phyloP scores from a whole-genome alignment of 768 basidiomycete species.

The Russula brevipes region DNA sequence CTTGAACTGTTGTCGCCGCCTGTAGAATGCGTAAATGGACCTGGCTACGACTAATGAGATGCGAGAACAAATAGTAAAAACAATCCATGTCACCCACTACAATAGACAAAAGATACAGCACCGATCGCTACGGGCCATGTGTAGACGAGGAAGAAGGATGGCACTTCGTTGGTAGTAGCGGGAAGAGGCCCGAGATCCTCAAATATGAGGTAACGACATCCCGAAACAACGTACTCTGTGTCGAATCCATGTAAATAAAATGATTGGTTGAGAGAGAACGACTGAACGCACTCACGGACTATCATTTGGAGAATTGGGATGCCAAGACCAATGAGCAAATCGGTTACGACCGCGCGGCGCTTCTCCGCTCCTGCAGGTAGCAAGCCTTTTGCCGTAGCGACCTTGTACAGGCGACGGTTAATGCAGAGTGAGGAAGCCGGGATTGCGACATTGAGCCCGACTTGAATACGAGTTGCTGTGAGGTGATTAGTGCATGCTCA shows the following conservation, averaged over 20 bases:
- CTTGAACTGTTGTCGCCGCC: slow-evolving; percentile 29
- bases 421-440: slow-evolving; percentile 42
- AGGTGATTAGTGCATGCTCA: not conserved
- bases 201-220: not conserved
- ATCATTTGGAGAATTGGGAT: slow-evolving; percentile 13
- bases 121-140: slow-evolving; percentile 27
- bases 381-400: slow-evolving; percentile 35
- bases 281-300: not conserved
- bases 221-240: not conserved
- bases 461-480: slow-evolving; percentile 38
- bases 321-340: slow-evolving; percentile 30
- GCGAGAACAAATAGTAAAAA: not conserved
- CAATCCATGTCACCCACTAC: slow-evolving; percentile 30
- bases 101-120: slow-evolving; percentile 34
- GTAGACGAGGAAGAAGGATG: slow-evolving; percentile 31
- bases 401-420: slow-evolving; percentile 46
- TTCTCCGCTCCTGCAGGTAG: slow-evolving; percentile 25
- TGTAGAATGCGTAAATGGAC: slow-evolving; percentile 29
- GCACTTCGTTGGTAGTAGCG: slow-evolving; percentile 32
- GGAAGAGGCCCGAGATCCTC: slow-evolving; percentile 45
- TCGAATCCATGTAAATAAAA: not conserved
- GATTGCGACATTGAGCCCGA: slow-evolving; percentile 36
- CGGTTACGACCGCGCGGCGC: not conserved
- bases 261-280: not conserved
- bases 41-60: slow-evolving; percentile 22